Base-by-base conservation (phyloP, 352 stramenopile species). In the Phytophthora cryptogea region DNA sequence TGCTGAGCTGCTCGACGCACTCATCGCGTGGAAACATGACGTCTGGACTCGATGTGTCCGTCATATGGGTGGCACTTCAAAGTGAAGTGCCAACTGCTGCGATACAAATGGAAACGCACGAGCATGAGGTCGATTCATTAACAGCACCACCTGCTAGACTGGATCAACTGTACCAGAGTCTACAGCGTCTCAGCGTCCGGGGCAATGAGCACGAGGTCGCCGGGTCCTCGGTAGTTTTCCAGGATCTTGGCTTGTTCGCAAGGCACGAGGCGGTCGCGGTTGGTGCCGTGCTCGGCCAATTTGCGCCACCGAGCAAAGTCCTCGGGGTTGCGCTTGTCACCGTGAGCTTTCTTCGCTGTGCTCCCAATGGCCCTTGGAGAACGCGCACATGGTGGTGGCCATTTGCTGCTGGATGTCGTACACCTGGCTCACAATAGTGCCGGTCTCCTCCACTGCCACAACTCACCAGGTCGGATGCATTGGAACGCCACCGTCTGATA, bases 281-380 rank as follows among this genome's bases (percentile, higher is more conserved):
- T 52, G 51, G 58, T 69, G 50, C 65, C 54, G 31, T 55, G 46
- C n/a, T 74, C 65, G 16, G 59, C 65, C 30, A 74, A 55, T 51
- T 65, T 63, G 52, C 59, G 54, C 59, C 65, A 74, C 50, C 59
- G 65, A 37, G 65, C 59, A 20, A 63, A 74, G 43, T 67, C 60
- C 37, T 60, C 20, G 59, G 66, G 50, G 61, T 74, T 68, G 47
- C 61, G 66, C 61, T 74, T 74, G 56, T 74, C 66, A 27, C 60
- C 66, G 17, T 70, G 54, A 2, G 66, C 66, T 6, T n/a, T 59
- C 59, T 46, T 63, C 51, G 4, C 51, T 16, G 66, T 74, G 43
- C 44, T 74, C 66, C 66, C 66, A 70, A 50, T 74, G 60, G 49
- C 66, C 66, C 50, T 74, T 70, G 7, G 61, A 74, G 47, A 74